phyloP scores from a whole-genome alignment of 83 land plant genomes.

The Picea engelmannii region DNA sequence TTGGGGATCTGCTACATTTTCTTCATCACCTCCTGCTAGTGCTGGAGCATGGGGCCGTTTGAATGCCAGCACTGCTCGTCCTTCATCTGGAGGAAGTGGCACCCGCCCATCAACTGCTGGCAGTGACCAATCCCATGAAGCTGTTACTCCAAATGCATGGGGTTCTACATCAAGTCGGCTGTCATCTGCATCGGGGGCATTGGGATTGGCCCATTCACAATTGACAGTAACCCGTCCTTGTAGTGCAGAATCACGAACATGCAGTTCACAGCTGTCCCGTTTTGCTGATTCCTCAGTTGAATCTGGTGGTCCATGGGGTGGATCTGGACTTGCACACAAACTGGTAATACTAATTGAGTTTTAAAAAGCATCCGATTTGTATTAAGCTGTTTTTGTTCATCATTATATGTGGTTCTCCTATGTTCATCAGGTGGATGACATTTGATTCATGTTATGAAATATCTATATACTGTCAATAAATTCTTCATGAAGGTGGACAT shows the following conservation, averaged over 20 bases:
- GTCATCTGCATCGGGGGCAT: constrained; percentile 68
- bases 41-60: constrained; percentile 18
- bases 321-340: constrained; percentile 38
- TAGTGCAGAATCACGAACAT: constrained; percentile 69
- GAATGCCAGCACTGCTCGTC: constrained; percentile 38
- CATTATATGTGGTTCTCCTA: background rate
- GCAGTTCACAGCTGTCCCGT: constrained; percentile 63
- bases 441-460: background rate
- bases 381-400: background rate
- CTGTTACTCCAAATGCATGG: constrained; percentile 45
- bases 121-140: constrained; percentile 55
- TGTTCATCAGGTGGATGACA: background rate
- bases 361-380: background rate
- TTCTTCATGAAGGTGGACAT: background rate
- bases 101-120: constrained; percentile 70
- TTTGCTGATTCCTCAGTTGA: constrained; percentile 60
- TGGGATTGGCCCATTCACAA: constrained; percentile 39
- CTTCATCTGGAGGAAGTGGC: constrained; percentile 75
- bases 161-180: constrained; percentile 49
- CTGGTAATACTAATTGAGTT: constrained; percentile 29
- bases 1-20: constrained; percentile 48
- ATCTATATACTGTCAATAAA: background rate
- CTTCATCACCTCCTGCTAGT: constrained; percentile 47
- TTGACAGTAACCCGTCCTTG: constrained; percentile 46
- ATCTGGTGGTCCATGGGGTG: constrained; percentile 41